These are phyloP conservation scores for Fagus crenata DNA, from an alignment of 306 rosid genomes.

Conservation along the genomic window DNA sequence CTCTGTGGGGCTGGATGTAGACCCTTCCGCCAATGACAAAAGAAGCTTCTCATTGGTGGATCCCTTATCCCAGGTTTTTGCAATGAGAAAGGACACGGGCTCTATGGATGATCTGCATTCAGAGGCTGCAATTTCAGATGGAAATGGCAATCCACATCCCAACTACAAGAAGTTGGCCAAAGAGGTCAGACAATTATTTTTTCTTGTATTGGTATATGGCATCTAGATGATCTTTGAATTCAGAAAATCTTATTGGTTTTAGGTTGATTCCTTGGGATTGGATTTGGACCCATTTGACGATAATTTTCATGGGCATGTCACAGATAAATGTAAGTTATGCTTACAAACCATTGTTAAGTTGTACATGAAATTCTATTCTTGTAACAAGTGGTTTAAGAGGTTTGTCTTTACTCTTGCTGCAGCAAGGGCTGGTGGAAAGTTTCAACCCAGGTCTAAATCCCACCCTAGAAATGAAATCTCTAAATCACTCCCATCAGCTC, in stretches of 20 bases:
- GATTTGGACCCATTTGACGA: slow-evolving; percentile 11
- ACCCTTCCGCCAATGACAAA: background rate
- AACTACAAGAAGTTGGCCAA: no score
- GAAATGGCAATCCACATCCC: no score
- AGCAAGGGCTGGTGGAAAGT: slow-evolving; percentile 14
- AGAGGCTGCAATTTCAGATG: no score
- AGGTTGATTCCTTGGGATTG: slow-evolving; percentile 1
- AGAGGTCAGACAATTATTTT: no score
- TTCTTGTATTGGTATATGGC: no score
- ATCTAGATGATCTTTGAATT: no score
- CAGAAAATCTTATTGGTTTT: no score
- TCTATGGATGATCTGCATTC: no score
- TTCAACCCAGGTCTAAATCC: slow-evolving; percentile 1
- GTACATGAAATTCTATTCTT: slow-evolving; percentile 5
- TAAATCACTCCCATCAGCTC: slow-evolving; percentile 3
- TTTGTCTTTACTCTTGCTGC: background rate
- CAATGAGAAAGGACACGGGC: no score
- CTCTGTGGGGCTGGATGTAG: slow-evolving; percentile 21
- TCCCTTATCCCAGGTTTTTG: no score
- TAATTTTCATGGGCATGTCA: background rate
- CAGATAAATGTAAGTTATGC: slow-evolving; percentile 35
- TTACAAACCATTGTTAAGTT: background rate
- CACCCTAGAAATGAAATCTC: background rate
- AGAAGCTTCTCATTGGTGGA: no score
- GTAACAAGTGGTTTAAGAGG: background rate